Percentiles rank a stretch among this genome's conserved stretches.
phyloP scores from a whole-genome alignment of 2,329 filamentous ascomycete species.

The Knoxdaviesia capensis region DNA sequence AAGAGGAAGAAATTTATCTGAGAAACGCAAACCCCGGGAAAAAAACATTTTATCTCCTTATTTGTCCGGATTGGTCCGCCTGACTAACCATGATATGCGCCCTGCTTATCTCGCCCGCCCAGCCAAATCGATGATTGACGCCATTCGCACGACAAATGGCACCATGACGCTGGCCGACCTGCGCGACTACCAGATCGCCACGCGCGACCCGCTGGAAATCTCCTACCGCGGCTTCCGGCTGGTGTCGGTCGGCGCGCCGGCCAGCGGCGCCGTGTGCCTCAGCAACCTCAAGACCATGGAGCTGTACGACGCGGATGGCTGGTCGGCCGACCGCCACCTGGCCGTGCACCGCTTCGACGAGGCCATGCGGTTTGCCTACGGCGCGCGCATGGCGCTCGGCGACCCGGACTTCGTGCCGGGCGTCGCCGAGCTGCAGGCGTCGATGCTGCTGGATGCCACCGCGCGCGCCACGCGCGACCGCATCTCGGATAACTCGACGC shows the following conservation, averaged over 20 bases:
- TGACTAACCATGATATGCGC: background rate
- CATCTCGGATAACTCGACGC: conserved; percentile 54
- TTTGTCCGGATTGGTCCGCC: background rate
- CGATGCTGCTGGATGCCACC: conserved; percentile 43
- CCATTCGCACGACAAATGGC: conserved; percentile 51
- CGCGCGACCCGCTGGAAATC: conserved; percentile 42
- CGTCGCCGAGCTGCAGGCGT: conserved; percentile 32
- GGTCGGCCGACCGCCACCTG: conserved; percentile 30
- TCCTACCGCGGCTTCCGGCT: conserved; percentile 53
- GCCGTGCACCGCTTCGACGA: conserved; percentile 72
- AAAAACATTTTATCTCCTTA: background rate
- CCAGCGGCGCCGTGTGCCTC: conserved; percentile 57
- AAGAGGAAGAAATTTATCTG: too few relatives aligned
- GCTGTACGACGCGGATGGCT: conserved; percentile 42
- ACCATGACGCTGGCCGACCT: conserved; percentile 72
- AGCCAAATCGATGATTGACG: conserved; percentile 54
- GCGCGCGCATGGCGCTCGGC: conserved; percentile 55
- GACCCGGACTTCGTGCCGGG: conserved; percentile 58
- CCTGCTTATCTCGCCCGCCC: background rate
- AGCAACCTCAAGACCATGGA: conserved; percentile 67
- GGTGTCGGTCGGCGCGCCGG: conserved; percentile 50
- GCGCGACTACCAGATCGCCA: conserved; percentile 45
- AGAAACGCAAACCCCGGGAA: too few relatives aligned
- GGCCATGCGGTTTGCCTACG: conserved; percentile 79
- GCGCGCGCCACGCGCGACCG: conserved; percentile 38